Conservation (phyloP, 345 rosid species). For the Psidium friedrichsthalianum region DNA sequence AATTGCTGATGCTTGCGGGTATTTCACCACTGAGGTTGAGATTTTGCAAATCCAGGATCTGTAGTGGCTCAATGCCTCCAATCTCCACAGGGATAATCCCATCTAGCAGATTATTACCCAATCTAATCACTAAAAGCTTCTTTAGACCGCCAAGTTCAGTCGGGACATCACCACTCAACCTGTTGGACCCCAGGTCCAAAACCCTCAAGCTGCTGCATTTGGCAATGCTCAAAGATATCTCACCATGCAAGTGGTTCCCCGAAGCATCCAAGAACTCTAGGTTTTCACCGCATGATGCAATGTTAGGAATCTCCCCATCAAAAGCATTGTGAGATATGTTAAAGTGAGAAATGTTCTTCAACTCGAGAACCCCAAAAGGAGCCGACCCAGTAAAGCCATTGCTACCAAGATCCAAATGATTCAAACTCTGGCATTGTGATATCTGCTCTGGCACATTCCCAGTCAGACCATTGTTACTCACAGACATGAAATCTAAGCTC, state of each 20-base stretch:
- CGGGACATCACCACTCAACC: slow-evolving; percentile 60
- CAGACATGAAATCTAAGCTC: slow-evolving; percentile 43
- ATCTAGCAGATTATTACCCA: slow-evolving; percentile 53
- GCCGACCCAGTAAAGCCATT: slow-evolving; percentile 56
- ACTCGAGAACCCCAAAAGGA: slow-evolving; percentile 54
- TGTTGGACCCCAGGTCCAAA: slow-evolving; percentile 71
- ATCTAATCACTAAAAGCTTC: slow-evolving; percentile 53
- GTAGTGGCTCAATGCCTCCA: slow-evolving; percentile 56
- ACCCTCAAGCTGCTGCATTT: slow-evolving; percentile 63
- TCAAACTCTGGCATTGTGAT: slow-evolving; percentile 45
- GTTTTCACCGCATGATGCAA: slow-evolving; percentile 40
- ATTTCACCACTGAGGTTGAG: slow-evolving; percentile 57
- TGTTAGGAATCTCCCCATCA: slow-evolving; percentile 46
- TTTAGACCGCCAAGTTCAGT: slow-evolving; percentile 28
- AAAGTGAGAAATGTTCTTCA: slow-evolving; percentile 51
- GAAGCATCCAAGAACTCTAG: slow-evolving; percentile 71
- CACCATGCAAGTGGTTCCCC: slow-evolving; percentile 50
- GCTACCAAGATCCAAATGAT: slow-evolving; percentile 62
- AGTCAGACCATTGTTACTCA: slow-evolving; percentile 52
- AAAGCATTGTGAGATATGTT: slow-evolving; percentile 66
- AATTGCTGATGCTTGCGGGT: slow-evolving; percentile 57
- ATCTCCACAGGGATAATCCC: slow-evolving; percentile 54
- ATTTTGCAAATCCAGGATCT: slow-evolving; percentile 73
- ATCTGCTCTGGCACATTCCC: slow-evolving; percentile 53
- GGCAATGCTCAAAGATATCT: slow-evolving; percentile 46